Percentiles rank a stretch among this genome's conserved stretches.
These are phyloP conservation scores for Penicillium riverlandense DNA, from an alignment of 495 filamentous ascomycete genomes.

Conservation along the genomic window DNA sequence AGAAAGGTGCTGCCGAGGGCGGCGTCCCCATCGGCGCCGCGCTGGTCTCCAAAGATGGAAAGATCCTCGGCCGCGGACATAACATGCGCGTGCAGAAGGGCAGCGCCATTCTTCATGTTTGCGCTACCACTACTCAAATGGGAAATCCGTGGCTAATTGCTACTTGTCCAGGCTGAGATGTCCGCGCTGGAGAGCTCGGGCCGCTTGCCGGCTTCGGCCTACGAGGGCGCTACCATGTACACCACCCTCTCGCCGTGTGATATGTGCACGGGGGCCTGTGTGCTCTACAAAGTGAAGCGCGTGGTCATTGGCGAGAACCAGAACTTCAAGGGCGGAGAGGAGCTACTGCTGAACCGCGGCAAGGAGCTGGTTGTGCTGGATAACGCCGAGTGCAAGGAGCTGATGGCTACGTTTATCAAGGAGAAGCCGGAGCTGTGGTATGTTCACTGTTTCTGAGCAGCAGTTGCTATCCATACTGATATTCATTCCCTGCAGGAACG, in stretches of 20 bases:
- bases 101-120: conserved; percentile 68
- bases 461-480: too few relatives aligned
- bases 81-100: conserved; percentile 76
- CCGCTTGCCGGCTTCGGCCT: conserved; percentile 62
- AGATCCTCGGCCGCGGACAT: conserved; percentile 70
- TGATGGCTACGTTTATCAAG: conserved; percentile 73
- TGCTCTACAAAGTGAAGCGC: conserved; percentile 72
- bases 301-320: conserved; percentile 83
- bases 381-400: conserved; percentile 56
- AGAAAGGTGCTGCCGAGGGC: conserved; percentile 59
- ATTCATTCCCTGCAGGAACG: conserved; percentile 46
- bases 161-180: conserved; percentile 59
- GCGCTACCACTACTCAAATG: too few relatives aligned
- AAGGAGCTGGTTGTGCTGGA: conserved; percentile 71
- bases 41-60: conserved; percentile 62
- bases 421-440: conserved; percentile 74
- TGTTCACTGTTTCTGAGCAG: conserved; percentile 11
- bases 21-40: conserved; percentile 80
- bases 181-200: conserved; percentile 73
- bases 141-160: too few relatives aligned
- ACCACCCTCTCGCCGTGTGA: conserved; percentile 83
- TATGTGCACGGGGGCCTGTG: conserved; percentile 81
- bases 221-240: conserved; percentile 75
- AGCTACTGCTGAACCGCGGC: conserved; percentile 60
- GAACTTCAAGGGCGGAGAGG: conserved; percentile 72